Evolutionary conservation across 306 rosid genomes (phyloP).

Genomic region (Canavalia gladiata): DNA sequence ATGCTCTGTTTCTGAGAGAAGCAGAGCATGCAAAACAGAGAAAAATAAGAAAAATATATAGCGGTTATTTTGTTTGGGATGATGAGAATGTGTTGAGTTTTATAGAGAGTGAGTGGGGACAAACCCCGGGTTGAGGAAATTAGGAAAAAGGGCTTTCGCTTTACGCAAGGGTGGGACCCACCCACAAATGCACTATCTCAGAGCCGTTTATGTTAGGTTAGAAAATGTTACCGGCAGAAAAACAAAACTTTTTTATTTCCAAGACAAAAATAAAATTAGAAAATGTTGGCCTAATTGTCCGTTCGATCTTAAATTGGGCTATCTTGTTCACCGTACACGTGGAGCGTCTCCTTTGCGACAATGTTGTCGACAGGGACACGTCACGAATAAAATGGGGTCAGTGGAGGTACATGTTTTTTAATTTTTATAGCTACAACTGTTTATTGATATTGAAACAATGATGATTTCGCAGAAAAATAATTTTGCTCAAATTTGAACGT

Average conservation of each 20-base stretch:
- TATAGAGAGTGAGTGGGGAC: constrained; percentile 50
- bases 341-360: not conserved
- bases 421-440: not conserved
- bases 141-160: constrained; percentile 25
- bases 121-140: not conserved
- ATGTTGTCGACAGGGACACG: constrained; percentile 11
- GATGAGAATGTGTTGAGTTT: not conserved
- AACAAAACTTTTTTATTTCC: no score
- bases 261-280: not conserved
- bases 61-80: constrained; percentile 4
- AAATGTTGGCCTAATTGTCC: not conserved
- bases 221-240: not conserved
- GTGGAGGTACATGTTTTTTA: not conserved
- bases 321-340: constrained; percentile 45
- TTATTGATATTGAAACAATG: not conserved
- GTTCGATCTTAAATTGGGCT: not conserved
- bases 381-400: not conserved
- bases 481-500: constrained; percentile 47
- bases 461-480: constrained; percentile 20
- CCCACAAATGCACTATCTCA: constrained; percentile 47
- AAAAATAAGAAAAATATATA: not conserved
- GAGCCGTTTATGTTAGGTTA: constrained; percentile 41
- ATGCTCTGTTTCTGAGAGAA: constrained; percentile 55
- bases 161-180: constrained; percentile 37
- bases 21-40: constrained; percentile 26